Evolutionary conservation across 2,329 filamentous ascomycete species (phyloP).

Genomic region (Colletotrichum musicola): DNA sequence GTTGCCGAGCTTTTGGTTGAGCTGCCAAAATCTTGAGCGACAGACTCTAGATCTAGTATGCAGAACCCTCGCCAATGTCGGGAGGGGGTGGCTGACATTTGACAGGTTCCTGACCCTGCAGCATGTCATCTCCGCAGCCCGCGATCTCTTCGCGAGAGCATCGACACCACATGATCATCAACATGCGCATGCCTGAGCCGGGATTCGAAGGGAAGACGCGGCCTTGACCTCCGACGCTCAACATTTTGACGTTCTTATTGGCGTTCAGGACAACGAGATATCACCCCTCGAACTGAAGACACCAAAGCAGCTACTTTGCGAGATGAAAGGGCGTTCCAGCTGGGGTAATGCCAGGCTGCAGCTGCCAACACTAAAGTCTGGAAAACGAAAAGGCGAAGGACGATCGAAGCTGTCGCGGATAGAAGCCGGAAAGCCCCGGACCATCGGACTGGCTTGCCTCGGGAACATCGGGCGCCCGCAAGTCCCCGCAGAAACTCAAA

Average conservation of each 20-base stretch:
- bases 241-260: neutral
- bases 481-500: neutral
- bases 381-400: neutral
- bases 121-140: neutral
- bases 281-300: neutral
- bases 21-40: constrained; percentile 27
- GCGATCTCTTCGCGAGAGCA: neutral
- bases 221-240: neutral
- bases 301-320: neutral
- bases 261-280: neutral
- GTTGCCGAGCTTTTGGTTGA: constrained; percentile 22
- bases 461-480: constrained; percentile 14
- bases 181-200: neutral
- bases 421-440: constrained; percentile 9
- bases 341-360: neutral
- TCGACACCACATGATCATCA: neutral
- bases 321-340: constrained; percentile 13
- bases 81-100: constrained; percentile 11
- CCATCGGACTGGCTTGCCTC: neutral
- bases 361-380: neutral
- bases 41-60: constrained; percentile 24
- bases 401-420: neutral
- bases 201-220: neutral
- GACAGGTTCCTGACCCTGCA: constrained; percentile 27
- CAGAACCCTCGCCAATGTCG: constrained; percentile 4